Conservation (phyloP, 2,329 filamentous ascomycete genomes). For the Colletotrichum kahawae region DNA sequence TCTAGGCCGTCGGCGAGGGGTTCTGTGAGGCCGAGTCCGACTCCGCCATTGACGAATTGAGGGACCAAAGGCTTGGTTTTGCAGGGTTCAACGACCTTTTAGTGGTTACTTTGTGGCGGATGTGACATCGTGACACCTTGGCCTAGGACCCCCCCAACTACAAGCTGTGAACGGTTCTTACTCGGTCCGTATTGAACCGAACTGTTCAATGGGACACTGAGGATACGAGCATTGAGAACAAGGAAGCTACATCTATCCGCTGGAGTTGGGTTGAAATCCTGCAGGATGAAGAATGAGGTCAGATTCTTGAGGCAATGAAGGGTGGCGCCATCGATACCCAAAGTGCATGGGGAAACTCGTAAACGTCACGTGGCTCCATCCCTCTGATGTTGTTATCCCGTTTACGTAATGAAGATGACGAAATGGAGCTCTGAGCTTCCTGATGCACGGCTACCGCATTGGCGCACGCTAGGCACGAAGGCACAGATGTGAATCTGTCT, state of each 20-base stretch:
- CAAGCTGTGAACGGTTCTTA: neutral
- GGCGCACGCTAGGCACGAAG: accelerated
- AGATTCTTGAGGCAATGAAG: neutral
- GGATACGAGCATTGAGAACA: neutral
- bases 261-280: neutral
- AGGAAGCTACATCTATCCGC: neutral
- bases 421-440: neutral
- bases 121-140: neutral
- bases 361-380: neutral
- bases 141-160: neutral
- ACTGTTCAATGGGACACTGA: neutral
- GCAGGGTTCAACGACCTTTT: neutral
- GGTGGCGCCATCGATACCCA: neutral
- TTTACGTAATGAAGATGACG: neutral
- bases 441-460: neutral
- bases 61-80: neutral
- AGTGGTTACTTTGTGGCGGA: neutral
- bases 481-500: too few relatives aligned
- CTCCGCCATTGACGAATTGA: neutral
- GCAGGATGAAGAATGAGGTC: neutral
- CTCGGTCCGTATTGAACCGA: neutral
- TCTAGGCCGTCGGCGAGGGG: neutral
- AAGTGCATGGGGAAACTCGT: neutral
- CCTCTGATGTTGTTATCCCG: neutral
- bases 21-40: neutral